Conservation (phyloP, 177 flowering plant species). For the Vitis hybrid region DNA sequence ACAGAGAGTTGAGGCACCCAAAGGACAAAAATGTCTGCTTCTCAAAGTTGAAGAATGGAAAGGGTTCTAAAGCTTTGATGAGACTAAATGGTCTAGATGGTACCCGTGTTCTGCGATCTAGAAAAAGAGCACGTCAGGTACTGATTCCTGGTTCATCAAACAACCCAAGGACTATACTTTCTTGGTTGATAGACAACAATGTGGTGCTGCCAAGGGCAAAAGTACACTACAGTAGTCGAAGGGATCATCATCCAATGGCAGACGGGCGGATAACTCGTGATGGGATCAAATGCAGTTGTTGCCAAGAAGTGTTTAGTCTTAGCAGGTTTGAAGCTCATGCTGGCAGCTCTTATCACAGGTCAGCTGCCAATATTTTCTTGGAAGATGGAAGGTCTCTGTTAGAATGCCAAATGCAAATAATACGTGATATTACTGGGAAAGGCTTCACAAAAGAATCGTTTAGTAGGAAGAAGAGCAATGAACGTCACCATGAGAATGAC, state of each 20-base stretch:
- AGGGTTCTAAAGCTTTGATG: slow-evolving; percentile 12
- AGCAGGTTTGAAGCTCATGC: slow-evolving; percentile 66
- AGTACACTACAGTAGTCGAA: slow-evolving; percentile 41
- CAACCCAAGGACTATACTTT: slow-evolving; percentile 52
- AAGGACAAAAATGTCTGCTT: not conserved
- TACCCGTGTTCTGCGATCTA: slow-evolving; percentile 41
- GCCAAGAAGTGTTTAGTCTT: slow-evolving; percentile 45
- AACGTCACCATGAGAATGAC: slow-evolving; percentile 38
- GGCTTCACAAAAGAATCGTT: slow-evolving; percentile 11
- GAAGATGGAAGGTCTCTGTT: slow-evolving; percentile 81
- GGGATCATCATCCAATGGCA: slow-evolving; percentile 17
- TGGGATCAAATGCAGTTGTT: slow-evolving; percentile 83
- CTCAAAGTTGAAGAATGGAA: slow-evolving; percentile 20
- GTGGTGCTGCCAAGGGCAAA: slow-evolving; percentile 58
- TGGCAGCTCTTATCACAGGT: slow-evolving; percentile 40
- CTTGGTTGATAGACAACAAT: slow-evolving; percentile 75
- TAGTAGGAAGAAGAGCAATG: slow-evolving; percentile 21
- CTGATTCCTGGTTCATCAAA: slow-evolving; percentile 28
- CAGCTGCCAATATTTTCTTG: slow-evolving; percentile 67
- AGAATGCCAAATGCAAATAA: slow-evolving; percentile 59
- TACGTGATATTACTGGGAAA: slow-evolving; percentile 8
- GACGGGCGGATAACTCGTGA: slow-evolving; percentile 58
- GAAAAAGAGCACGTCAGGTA: slow-evolving; percentile 48
- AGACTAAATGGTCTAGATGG: slow-evolving; percentile 8
- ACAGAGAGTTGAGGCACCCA: not conserved